A percentile compares a stretch with the other conserved stretches of the same genome.
These are phyloP conservation scores for Entomortierella beljakovae DNA, from an alignment of 192 early-diverging fungal genomes.

Conservation along the genomic window DNA sequence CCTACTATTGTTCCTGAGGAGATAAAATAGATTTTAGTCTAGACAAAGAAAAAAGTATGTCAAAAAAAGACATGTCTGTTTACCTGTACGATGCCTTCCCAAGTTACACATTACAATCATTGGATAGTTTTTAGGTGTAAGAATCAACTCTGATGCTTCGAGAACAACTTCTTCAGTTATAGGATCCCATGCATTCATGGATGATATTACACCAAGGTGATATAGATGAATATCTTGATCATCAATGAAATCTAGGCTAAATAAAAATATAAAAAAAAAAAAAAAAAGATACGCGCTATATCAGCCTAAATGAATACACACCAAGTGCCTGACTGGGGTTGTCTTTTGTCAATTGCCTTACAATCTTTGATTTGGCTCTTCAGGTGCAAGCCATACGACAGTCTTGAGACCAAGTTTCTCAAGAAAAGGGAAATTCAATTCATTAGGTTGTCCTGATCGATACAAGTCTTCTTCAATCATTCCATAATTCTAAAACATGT, in stretches of 20 bases:
- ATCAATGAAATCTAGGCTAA: slow-evolving; percentile 93
- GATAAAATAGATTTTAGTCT: not conserved
- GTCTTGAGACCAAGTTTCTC: slow-evolving; percentile 96
- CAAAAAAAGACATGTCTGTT: not conserved
- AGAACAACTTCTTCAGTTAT: slow-evolving; percentile 98
- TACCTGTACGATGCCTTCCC: slow-evolving; percentile 95
- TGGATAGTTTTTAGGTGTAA: slow-evolving; percentile 92
- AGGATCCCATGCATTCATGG: slow-evolving; percentile 95
- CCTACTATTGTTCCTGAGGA: slow-evolving; percentile 97
- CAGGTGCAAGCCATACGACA: slow-evolving; percentile 95
- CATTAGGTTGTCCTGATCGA: slow-evolving; percentile 97
- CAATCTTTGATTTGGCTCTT: slow-evolving; percentile 97
- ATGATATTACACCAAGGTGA: slow-evolving; percentile 87
- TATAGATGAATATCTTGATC: slow-evolving; percentile 97
- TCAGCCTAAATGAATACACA: not conserved
- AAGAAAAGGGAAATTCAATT: slow-evolving; percentile 99
- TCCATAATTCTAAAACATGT: slow-evolving; percentile 87
- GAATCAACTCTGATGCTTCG: slow-evolving; percentile 87
- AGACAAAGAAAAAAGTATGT: not conserved
- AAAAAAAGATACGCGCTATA: not conserved
- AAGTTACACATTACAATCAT: slow-evolving; percentile 99
- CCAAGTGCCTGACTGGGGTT: no score
- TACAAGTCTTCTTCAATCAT: slow-evolving; percentile 98
- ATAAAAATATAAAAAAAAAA: slow-evolving; percentile 1
- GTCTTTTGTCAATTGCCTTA: no score